A percentile compares a stretch with the other conserved stretches of the same genome.
These are phyloP conservation scores for Sicyos baderoa DNA, from an alignment of 306 rosid genomes.

Conservation along the genomic window DNA sequence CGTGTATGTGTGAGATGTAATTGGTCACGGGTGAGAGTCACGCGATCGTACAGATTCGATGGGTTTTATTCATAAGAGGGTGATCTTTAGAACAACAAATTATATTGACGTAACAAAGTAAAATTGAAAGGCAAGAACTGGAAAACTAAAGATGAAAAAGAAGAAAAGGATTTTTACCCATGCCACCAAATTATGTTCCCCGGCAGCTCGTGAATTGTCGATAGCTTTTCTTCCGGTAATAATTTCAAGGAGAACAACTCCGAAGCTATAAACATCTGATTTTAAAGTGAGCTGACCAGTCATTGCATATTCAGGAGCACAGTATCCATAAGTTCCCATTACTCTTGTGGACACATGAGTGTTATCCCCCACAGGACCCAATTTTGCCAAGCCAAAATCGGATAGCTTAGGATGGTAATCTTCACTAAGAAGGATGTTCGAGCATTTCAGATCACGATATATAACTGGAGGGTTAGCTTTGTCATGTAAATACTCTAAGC, in stretches of 20 bases:
- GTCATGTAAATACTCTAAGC: constrained; percentile 50
- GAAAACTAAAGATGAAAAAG: not conserved
- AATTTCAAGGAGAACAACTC: constrained; percentile 50
- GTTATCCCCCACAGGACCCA: constrained; percentile 55
- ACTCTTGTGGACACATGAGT: constrained; percentile 54
- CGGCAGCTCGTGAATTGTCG: constrained; percentile 39
- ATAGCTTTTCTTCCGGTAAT: constrained; percentile 53
- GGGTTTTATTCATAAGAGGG: not conserved
- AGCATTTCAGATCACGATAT: constrained; percentile 51
- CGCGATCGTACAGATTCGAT: not conserved
- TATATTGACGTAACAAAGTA: not conserved
- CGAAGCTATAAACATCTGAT: constrained; percentile 53
- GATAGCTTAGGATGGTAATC: constrained; percentile 44
- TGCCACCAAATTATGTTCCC: constrained; percentile 48
- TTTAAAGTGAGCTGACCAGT: constrained; percentile 54
- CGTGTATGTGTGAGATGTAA: not conserved
- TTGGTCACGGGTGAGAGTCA: not conserved
- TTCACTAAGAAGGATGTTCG: constrained; percentile 44
- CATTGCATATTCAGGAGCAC: constrained; percentile 60
- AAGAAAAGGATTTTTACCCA: constrained; percentile 32
- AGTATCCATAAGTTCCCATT: constrained; percentile 57
- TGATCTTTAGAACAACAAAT: not conserved
- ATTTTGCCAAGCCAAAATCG: constrained; percentile 52
- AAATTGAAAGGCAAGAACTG: not conserved
- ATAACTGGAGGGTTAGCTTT: constrained; percentile 53